These are phyloP conservation scores for Helotiales sp. DNA, from an alignment of 2,329 filamentous ascomycete genomes.

Conservation along the genomic window DNA sequence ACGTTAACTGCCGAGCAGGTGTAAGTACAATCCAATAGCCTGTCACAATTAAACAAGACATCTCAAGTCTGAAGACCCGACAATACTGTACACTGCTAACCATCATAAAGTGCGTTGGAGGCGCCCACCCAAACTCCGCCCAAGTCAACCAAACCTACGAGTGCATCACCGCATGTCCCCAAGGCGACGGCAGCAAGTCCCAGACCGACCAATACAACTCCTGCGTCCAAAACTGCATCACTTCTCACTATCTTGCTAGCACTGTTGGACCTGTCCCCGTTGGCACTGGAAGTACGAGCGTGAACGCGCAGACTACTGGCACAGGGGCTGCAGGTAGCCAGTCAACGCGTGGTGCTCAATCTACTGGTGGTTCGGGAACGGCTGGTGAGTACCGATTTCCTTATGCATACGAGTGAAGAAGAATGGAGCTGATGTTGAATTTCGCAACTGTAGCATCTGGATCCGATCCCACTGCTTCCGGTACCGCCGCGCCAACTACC, in stretches of 20 bases:
- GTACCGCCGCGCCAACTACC: background rate
- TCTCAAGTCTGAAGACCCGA: too few species aligned
- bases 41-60: too few species aligned
- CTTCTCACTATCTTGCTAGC: background rate
- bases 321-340: background rate
- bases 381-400: background rate
- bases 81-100: background rate
- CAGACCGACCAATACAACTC: background rate
- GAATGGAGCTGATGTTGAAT: background rate
- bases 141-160: conserved; percentile 13
- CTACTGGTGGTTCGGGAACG: background rate
- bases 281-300: background rate
- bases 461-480: background rate
- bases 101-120: background rate
- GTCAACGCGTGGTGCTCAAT: background rate
- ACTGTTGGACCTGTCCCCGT: background rate
- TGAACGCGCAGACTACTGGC: background rate
- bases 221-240: conserved; percentile 2
- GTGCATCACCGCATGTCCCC: conserved; percentile 1
- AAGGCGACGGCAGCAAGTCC: background rate
- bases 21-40: too few species aligned
- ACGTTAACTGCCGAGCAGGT: background rate
- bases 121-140: background rate
- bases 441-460: background rate
- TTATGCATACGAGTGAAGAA: background rate